Percentiles rank a stretch among this genome's conserved stretches.
Conservation (phyloP, 306 rosid genomes). For the Begonia peltatifolia region DNA sequence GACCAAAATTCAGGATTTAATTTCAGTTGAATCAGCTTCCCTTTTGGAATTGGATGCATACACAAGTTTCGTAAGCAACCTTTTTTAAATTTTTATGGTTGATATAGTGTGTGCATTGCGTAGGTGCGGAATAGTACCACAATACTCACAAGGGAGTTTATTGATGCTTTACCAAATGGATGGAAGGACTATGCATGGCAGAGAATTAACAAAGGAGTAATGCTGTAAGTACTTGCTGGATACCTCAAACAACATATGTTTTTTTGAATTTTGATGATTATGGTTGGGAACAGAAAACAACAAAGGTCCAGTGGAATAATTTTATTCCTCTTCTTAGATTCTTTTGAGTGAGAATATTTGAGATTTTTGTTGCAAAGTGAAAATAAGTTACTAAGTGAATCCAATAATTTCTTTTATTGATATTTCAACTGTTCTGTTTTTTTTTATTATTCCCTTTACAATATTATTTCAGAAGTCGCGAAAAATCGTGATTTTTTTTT, state of each 20-base stretch:
- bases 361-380: neutral
- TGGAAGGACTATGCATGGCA: constrained; percentile 99
- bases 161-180: constrained; percentile 89
- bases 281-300: too few relatives aligned
- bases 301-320: too few relatives aligned
- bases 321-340: too few relatives aligned
- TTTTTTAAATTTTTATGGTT: constrained; percentile 14
- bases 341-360: too few relatives aligned
- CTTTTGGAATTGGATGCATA: neutral
- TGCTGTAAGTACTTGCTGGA: constrained; percentile 50
- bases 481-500: too few relatives aligned
- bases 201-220: constrained; percentile 88
- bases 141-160: constrained; percentile 77
- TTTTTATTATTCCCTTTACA: too few relatives aligned
- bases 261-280: constrained; percentile 5
- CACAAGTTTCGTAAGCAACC: constrained; percentile 11
- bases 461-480: too few relatives aligned
- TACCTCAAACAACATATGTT: constrained; percentile 1
- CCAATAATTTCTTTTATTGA: too few relatives aligned
- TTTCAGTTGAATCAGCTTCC: neutral
- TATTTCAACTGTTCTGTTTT: too few relatives aligned
- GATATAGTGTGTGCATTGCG: constrained; percentile 39
- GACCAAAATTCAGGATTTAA: neutral
- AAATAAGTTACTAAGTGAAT: neutral
- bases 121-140: constrained; percentile 98